These are phyloP conservation scores for Trichoderma simmonsii DNA, from an alignment of 2,329 filamentous ascomycete genomes.

Conservation along the genomic window DNA sequence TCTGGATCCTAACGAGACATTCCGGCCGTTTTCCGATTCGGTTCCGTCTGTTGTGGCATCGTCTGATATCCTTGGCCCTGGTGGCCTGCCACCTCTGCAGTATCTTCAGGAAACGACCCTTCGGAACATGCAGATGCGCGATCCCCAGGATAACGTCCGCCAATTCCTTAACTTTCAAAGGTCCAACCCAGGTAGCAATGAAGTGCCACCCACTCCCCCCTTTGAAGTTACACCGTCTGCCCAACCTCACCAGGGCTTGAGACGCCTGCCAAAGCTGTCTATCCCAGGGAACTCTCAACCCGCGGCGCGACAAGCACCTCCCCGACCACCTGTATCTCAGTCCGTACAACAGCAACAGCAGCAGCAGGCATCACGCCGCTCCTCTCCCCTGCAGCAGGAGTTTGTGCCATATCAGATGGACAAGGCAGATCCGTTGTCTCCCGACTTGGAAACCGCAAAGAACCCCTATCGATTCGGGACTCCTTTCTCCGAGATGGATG, in stretches of 20 bases:
- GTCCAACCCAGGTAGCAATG: constrained; percentile 41
- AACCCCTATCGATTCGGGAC: constrained; percentile 75
- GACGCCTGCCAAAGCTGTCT: constrained; percentile 59
- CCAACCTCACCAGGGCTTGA: constrained; percentile 53
- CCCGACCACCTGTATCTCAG: constrained; percentile 30
- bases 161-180: constrained; percentile 89
- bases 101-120: constrained; percentile 73
- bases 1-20: constrained; percentile 52
- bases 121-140: constrained; percentile 64
- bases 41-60: constrained; percentile 84
- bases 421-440: constrained; percentile 48
- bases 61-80: constrained; percentile 81
- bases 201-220: constrained; percentile 67
- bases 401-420: constrained; percentile 54
- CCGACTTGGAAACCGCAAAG: constrained; percentile 54
- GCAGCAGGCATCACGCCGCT: constrained; percentile 20
- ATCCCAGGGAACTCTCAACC: constrained; percentile 47
- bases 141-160: constrained; percentile 89
- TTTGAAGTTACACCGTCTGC: constrained; percentile 59
- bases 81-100: constrained; percentile 58
- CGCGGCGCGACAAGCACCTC: constrained; percentile 28
- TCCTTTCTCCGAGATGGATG: constrained; percentile 86
- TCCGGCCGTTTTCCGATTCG: constrained; percentile 69
- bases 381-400: constrained; percentile 25
- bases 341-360: constrained; percentile 22